phyloP scores from a whole-genome alignment of 139 green algal species.

The Chlorella sp. region DNA sequence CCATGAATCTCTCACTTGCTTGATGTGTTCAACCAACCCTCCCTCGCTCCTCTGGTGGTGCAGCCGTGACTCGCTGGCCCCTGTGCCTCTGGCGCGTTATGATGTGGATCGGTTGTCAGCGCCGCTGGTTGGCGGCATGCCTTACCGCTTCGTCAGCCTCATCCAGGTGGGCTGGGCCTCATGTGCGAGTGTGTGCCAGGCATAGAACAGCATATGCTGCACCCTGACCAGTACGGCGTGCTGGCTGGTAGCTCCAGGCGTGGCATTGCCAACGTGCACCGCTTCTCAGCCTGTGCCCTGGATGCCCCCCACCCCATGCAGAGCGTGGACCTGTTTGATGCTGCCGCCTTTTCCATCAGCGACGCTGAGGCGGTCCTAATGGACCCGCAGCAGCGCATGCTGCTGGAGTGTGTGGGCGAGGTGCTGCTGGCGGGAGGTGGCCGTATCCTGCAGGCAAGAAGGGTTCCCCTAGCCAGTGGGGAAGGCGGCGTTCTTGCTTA shows the following conservation, averaged over 20 bases:
- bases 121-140: conserved; percentile 8
- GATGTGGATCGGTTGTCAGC: conserved; percentile 28
- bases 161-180: conserved; percentile 13
- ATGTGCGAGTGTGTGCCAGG: no score
- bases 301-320: conserved; percentile 70
- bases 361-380: conserved; percentile 69
- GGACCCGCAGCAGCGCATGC: conserved; percentile 84
- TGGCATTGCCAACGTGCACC: no score
- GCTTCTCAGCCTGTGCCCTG: no score
- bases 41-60: no score
- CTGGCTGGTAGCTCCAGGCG: no score
- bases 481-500: no score
- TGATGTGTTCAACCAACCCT: no score
- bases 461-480: no score
- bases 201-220: no score
- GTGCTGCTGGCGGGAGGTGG: conserved; percentile 16
- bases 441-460: conserved; percentile 3
- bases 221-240: no score
- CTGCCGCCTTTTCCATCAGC: conserved; percentile 51
- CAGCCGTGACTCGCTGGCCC: conserved; percentile 7
- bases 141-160: conserved; percentile 48
- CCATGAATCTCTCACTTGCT: no score
- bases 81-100: conserved; percentile 46
- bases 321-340: conserved; percentile 69
- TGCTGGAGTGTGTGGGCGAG: conserved; percentile 60